Conservation (phyloP, 1,284 basidiomycete species). For the Ceratorhiza oryzae-sativae region DNA sequence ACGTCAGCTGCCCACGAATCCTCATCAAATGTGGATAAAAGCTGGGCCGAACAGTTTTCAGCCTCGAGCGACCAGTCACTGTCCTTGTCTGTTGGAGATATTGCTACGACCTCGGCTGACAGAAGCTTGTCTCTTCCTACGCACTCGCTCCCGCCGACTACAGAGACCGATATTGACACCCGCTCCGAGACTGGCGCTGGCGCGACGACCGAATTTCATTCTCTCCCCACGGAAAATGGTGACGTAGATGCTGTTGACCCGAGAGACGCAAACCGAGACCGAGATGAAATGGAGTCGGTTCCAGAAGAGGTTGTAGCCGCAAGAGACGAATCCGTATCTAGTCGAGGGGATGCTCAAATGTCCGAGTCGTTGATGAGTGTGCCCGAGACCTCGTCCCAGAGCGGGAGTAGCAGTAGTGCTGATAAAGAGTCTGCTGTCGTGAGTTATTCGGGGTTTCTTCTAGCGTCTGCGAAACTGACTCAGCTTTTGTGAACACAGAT, state of each 20-base stretch:
- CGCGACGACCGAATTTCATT: conserved; percentile 34
- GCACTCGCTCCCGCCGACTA: conserved; percentile 30
- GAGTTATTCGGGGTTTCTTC: neutral
- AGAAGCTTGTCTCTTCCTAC: conserved; percentile 38
- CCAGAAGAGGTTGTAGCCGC: neutral
- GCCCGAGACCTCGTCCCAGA: conserved; percentile 28
- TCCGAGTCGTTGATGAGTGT: conserved; percentile 34
- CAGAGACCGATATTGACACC: conserved; percentile 27
- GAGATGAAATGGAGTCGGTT: conserved; percentile 22
- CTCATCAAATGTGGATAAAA: conserved; percentile 45
- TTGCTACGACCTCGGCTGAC: conserved; percentile 37
- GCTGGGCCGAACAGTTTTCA: conserved; percentile 62
- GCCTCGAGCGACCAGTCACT: conserved; percentile 34
- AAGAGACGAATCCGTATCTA: conserved; percentile 6
- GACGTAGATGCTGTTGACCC: conserved; percentile 10
- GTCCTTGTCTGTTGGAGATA: conserved; percentile 34
- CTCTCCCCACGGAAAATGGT: conserved; percentile 30
- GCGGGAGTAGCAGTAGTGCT: conserved; percentile 14
- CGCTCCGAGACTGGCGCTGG: conserved; percentile 22
- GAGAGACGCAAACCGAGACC: neutral
- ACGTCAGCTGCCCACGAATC: conserved; percentile 23
- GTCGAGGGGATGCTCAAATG: neutral
- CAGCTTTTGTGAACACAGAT: conserved; percentile 12
- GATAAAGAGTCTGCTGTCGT: conserved; percentile 27
- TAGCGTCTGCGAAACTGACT: neutral